phyloP scores from a whole-genome alignment of 169 alveolate species.

The Toxoplasma gondii region DNA sequence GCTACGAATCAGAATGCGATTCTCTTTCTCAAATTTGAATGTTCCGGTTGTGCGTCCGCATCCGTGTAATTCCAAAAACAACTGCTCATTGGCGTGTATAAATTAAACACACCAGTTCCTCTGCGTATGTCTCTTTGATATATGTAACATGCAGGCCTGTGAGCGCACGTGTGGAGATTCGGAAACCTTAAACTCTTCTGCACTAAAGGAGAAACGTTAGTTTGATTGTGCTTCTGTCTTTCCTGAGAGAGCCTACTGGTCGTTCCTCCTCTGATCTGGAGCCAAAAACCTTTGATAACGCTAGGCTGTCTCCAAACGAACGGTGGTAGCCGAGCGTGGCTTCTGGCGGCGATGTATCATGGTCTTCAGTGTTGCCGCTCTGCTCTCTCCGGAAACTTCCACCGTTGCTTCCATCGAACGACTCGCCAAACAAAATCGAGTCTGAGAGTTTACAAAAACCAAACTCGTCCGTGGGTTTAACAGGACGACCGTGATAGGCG shows the following conservation, averaged over 20 bases:
- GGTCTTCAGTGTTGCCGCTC: background rate
- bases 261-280: background rate
- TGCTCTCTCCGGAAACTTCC: background rate
- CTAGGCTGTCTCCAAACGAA: background rate
- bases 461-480: background rate
- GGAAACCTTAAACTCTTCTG: too few relatives aligned
- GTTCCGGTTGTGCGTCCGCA: too few relatives aligned
- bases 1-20: too few relatives aligned
- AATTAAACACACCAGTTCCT: too few relatives aligned
- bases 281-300: background rate
- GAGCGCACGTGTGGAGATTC: too few relatives aligned
- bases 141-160: too few relatives aligned
- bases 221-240: too few relatives aligned
- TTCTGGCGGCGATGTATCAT: background rate
- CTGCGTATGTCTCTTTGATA: too few relatives aligned
- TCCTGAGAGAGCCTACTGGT: background rate
- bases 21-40: too few relatives aligned
- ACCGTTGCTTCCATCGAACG: background rate
- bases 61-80: too few relatives aligned
- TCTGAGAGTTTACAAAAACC: background rate
- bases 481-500: background rate
- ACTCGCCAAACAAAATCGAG: background rate
- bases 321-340: constrained; percentile 17
- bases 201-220: too few relatives aligned
- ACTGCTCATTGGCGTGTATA: too few relatives aligned